phyloP scores from a whole-genome alignment of 169 alveolate genomes.

The Amoebophrya sp. region DNA sequence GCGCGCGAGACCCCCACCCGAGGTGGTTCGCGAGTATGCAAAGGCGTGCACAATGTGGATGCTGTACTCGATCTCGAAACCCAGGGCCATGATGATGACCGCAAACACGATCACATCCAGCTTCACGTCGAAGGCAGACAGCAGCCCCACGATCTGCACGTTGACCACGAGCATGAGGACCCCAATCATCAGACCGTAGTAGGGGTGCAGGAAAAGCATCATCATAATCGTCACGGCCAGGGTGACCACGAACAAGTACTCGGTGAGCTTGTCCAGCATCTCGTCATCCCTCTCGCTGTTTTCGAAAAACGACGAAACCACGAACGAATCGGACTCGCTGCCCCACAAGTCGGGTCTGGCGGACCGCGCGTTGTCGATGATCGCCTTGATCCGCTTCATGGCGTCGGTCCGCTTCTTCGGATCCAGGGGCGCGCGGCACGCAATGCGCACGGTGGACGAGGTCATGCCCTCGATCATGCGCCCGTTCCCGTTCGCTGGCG shows the following conservation, averaged over 20 bases:
- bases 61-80: background rate
- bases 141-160: background rate
- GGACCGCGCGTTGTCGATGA: background rate
- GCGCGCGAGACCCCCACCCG: background rate
- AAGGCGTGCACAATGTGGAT: background rate
- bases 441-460: background rate
- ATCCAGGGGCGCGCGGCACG: background rate
- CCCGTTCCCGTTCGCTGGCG: too few relatives aligned
- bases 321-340: background rate
- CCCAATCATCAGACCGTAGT: background rate
- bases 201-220: background rate
- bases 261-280: background rate
- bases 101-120: background rate
- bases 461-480: too few relatives aligned
- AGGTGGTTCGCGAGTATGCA: background rate
- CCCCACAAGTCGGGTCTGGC: background rate
- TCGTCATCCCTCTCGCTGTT: background rate
- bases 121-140: background rate
- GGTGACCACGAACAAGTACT: background rate
- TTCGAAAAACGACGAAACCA: background rate
- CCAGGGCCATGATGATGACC: background rate
- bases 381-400: background rate
- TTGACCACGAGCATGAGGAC: background rate
- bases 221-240: background rate
- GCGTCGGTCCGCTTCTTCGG: background rate